Conservation (phyloP, 169 alveolate genomes). For the Babesia caballi region DNA sequence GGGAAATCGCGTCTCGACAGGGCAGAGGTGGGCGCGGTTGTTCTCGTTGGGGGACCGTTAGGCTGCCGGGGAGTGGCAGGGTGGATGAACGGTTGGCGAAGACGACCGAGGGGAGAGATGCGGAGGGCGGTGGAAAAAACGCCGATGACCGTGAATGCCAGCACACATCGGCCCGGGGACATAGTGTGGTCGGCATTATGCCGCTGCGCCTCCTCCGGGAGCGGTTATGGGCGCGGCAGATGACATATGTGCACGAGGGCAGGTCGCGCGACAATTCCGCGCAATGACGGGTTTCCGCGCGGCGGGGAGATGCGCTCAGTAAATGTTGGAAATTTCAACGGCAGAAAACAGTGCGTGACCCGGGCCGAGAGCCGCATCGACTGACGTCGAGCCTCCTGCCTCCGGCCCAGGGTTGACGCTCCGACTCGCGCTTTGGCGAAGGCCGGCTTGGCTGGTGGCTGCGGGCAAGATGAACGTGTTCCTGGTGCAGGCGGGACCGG, state of each 20-base stretch:
- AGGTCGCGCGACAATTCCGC: too few species aligned
- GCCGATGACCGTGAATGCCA: background rate
- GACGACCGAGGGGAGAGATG: background rate
- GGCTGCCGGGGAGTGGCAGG: background rate
- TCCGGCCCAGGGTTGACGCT: background rate
- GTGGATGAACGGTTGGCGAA: background rate
- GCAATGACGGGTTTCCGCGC: too few species aligned
- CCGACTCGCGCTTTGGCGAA: too few species aligned
- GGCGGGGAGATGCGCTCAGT: too few species aligned
- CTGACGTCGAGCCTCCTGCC: background rate
- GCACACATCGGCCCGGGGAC: background rate
- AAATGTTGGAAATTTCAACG: too few species aligned
- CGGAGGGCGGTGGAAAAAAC: background rate
- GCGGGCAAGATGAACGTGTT: too few species aligned
- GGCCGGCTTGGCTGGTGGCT: too few species aligned
- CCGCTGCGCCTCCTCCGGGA: background rate
- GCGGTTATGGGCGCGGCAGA: background rate
- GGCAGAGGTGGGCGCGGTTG: too few species aligned
- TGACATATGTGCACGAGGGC: too few species aligned
- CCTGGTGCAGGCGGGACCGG: too few species aligned
- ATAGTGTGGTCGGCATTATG: background rate
- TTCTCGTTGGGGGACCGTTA: too few species aligned
- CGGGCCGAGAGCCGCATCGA: background rate
- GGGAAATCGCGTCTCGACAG: constrained; percentile 10
- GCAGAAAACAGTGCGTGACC: too few species aligned